A percentile compares a stretch with the other conserved stretches of the same genome.
These are phyloP conservation scores for Aureobasidium sp. DNA, from an alignment of 2,329 filamentous ascomycete genomes.

Conservation along the genomic window DNA sequence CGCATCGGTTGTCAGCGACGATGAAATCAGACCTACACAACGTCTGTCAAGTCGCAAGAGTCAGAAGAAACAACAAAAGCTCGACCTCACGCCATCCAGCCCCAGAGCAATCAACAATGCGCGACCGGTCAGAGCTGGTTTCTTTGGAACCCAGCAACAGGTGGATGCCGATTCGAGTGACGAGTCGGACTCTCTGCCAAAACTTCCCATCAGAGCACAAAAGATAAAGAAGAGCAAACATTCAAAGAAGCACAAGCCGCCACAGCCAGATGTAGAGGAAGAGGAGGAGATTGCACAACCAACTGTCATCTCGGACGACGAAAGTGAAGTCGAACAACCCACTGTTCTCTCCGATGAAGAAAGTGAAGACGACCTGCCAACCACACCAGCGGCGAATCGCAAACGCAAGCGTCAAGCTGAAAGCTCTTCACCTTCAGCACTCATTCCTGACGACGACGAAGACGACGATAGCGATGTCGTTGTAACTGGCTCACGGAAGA, in stretches of 20 bases:
- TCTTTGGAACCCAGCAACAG: slow-evolving; percentile 24
- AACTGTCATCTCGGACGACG: slow-evolving; percentile 2
- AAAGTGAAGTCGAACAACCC: background rate
- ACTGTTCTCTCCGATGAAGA: background rate
- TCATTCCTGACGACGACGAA: slow-evolving; percentile 18
- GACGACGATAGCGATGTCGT: slow-evolving; percentile 22
- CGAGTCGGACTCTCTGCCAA: background rate
- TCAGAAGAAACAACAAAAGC: slow-evolving; percentile 26
- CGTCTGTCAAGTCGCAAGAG: slow-evolving; percentile 19
- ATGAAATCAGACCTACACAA: slow-evolving; percentile 22
- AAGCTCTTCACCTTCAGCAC: background rate
- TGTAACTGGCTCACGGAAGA: slow-evolving; percentile 21
- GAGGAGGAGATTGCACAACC: background rate
- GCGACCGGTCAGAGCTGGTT: slow-evolving; percentile 19
- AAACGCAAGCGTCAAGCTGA: slow-evolving; percentile 14
- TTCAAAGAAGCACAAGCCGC: background rate
- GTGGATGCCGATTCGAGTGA: slow-evolving; percentile 1
- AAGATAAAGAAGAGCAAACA: slow-evolving; percentile 3
- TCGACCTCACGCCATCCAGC: slow-evolving; percentile 19
- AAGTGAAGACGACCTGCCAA: slow-evolving; percentile 26
- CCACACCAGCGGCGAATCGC: slow-evolving; percentile 15
- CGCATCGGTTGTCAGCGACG: slow-evolving; percentile 19
- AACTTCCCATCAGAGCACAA: background rate
- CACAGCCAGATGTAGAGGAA: background rate
- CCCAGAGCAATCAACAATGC: slow-evolving; percentile 11